These are phyloP conservation scores for Oryza glumipatula DNA, from an alignment of 176 grass and related monocot genomes.

Conservation along the genomic window DNA sequence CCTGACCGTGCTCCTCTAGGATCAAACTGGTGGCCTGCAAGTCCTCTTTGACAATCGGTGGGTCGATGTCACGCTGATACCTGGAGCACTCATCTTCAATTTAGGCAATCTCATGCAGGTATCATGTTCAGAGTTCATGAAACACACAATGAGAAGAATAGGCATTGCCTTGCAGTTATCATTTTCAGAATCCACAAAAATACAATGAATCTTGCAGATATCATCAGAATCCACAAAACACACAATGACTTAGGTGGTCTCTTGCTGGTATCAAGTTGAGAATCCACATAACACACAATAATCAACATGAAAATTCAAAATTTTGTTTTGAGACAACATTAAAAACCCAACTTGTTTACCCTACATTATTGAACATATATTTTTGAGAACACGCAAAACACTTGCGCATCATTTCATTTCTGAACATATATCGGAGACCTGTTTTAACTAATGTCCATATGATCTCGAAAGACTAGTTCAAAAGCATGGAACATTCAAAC, in stretches of 20 bases:
- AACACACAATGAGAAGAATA: not conserved
- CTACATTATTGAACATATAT: not conserved
- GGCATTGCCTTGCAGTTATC: not conserved
- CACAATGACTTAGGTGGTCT: not conserved
- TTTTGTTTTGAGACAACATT: too few species aligned
- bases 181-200: not conserved
- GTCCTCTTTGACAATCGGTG: constrained; percentile 45
- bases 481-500: constrained; percentile 45
- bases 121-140: not conserved
- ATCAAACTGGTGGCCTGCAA: constrained; percentile 53
- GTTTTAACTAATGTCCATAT: constrained; percentile 21
- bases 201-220: not conserved
- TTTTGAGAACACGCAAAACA: too few species aligned
- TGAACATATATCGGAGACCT: not conserved
- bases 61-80: constrained; percentile 42
- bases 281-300: too few species aligned
- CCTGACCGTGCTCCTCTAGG: constrained; percentile 56
- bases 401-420: too few species aligned
- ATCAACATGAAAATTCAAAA: not conserved
- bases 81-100: constrained; percentile 49
- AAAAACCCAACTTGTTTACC: not conserved
- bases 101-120: constrained; percentile 56
- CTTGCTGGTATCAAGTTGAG: too few species aligned
- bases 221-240: not conserved
- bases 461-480: constrained; percentile 57